These are phyloP conservation scores for Scedosporium dehoogii DNA, from an alignment of 2,329 filamentous ascomycete genomes.

Conservation along the genomic window DNA sequence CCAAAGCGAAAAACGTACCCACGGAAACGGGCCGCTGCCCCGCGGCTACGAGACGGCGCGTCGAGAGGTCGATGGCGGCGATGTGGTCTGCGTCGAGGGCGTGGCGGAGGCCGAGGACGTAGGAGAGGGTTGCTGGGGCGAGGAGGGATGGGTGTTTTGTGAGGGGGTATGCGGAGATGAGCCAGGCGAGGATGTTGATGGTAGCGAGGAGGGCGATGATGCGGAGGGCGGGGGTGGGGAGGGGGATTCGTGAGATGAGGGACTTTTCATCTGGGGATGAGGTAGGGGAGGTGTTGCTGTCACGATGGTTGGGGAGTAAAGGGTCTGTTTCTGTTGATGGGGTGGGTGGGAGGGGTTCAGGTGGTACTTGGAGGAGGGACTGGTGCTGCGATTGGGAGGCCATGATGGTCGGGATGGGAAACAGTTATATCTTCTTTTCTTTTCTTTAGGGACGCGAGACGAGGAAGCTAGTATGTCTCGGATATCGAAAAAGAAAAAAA, in stretches of 20 bases:
- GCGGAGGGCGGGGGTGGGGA: constrained; percentile 17
- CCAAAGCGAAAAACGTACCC: constrained; percentile 87
- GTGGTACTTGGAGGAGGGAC: neutral
- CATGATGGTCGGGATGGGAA: neutral
- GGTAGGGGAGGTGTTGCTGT: neutral
- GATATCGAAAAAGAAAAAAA: no score
- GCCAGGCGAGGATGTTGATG: constrained; percentile 47
- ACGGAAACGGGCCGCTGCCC: constrained; percentile 84
- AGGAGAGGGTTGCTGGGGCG: constrained; percentile 73
- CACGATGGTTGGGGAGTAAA: neutral
- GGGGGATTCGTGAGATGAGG: neutral
- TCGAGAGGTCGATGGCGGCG: constrained; percentile 87
- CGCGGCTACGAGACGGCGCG: constrained; percentile 73
- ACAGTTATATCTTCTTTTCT: neutral
- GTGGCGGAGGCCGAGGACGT: constrained; percentile 82
- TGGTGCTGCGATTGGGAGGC: neutral
- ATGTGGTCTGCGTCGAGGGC: constrained; percentile 95
- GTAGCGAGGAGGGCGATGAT: constrained; percentile 41
- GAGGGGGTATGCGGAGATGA: constrained; percentile 40
- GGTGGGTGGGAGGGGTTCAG: neutral
- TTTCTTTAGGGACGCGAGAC: neutral
- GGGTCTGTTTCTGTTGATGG: neutral
- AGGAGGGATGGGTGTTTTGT: constrained; percentile 52
- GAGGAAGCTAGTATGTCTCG: neutral
- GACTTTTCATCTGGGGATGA: neutral